Evolutionary conservation across 805 yeast species (phyloP).

Genomic region (Priceomyces melissophilus): DNA sequence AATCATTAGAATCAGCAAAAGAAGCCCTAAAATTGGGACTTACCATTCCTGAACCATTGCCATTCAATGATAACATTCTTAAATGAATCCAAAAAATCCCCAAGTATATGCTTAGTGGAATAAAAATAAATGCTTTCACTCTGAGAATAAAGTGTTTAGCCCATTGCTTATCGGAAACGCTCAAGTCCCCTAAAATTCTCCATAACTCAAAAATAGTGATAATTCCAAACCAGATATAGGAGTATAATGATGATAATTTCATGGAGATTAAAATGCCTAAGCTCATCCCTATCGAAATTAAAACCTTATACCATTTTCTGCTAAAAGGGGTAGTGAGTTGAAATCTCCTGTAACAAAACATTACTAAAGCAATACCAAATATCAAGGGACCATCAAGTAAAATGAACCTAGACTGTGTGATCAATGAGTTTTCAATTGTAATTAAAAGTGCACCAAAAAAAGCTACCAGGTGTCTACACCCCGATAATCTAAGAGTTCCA

Average conservation of each 20-base stretch:
- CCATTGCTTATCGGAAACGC: constrained; percentile 36
- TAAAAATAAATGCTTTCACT: constrained; percentile 37
- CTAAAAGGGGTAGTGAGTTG: constrained; percentile 45
- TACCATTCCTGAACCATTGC: constrained; percentile 61
- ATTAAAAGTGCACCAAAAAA: constrained; percentile 50
- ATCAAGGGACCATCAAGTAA: constrained; percentile 43
- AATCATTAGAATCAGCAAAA: constrained; percentile 39
- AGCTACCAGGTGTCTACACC: constrained; percentile 51
- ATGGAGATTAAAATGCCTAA: constrained; percentile 58
- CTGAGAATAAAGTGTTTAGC: constrained; percentile 40
- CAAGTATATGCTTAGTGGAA: constrained; percentile 61
- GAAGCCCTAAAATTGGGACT: constrained; percentile 66
- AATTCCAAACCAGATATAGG: constrained; percentile 60
- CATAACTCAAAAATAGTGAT: constrained; percentile 54
- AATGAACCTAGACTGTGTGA: constrained; percentile 55
- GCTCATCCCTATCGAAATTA: constrained; percentile 47
- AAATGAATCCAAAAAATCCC: constrained; percentile 59
- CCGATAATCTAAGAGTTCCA: constrained; percentile 52
- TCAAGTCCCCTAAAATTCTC: constrained; percentile 67
- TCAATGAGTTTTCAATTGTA: constrained; percentile 60
- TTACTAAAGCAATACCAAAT: constrained; percentile 44
- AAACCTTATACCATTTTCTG: constrained; percentile 49
- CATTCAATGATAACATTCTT: constrained; percentile 40
- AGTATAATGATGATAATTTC: constrained; percentile 69
- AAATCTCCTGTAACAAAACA: constrained; percentile 50